Evolutionary conservation across 164 flowering plant genomes (phyloP), one percentile per base, ranked within the genome.

Genomic region (Chloranthus sessilifolius): DNA sequence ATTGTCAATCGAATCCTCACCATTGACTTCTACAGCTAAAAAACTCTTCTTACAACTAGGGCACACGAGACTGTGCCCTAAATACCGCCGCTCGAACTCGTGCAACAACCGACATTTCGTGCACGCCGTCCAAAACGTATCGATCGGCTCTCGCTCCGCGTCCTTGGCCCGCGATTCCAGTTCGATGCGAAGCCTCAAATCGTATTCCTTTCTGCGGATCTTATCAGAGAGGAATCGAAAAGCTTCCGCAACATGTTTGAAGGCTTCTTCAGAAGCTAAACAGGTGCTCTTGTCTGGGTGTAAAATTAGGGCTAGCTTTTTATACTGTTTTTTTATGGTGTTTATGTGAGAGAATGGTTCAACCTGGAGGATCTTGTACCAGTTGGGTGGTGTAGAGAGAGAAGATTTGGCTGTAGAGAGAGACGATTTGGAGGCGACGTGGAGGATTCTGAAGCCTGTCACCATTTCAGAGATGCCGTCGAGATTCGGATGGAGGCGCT

Each of bases 261-360:
- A 82, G 19, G 92, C 98, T 44, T 85, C 96, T 36, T 77, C 89
- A 16, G 79, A 76, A 5, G 79, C 91, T 0, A 28, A 29, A 50
- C 60, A 67, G 1, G 73, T 49, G 59, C 72, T 85, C 64, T 88
- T 90, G 54, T 88, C 96, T 2, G 96, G 95, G 44, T 85, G 96
- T 12, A 90, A 60, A 12, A 60, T 16, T 15, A 85, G 59, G 29
- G 95, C 96, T 3, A 90, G 82, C 61, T 76, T 79, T 64, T 67
- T 77, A 60, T 82, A 87, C 72, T 80, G 84, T 48, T 73, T 78
- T 56, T 68, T 76, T 24, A 90, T 74, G 22, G 69, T 24, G 55
- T 74, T 76, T 15, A 68, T 64, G 37, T 78, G 80, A 21, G 95
- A 67, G 57, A 85, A 88, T 3, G 88, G 90, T 42, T 82, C 84